Evolutionary conservation across 129 eudicot species (phyloP), one percentile per base, ranked within the genome.

Genomic region (Mikania micrantha): DNA sequence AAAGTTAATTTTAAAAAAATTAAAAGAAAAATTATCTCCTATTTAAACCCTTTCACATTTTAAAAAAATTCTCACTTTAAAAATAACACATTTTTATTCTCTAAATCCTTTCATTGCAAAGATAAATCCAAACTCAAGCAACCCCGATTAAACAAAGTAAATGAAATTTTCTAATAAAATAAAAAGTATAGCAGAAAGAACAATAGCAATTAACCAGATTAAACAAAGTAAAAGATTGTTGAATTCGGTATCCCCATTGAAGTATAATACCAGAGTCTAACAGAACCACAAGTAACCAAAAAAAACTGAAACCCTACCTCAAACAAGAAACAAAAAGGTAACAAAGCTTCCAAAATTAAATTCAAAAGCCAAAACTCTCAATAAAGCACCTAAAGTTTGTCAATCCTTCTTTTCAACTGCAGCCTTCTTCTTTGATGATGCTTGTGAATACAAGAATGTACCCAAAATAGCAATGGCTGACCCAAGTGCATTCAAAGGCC

Each of bases 381-480:
- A 45, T 64, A 39, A 34, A 70, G 29, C 69, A 67, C 11, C 57
- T 62, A 32, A 67, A 40, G 67, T 38, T 12, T 67, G 41, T 74
- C 69, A 80, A 59, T 77, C 78, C 85, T 84, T 86, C 84, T 87
- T 84, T 53, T 85, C 96, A 69, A 79, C 77, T 31, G 59, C 87
- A 64, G 72, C 77, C 77, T 88, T 74, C 89, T 88, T 92, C 78
- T 88, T 87, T 15, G 95, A 85, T 0, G 95, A 78, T 2, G 89
- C 98, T 87, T 92, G 98, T 3, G 98, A 92, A 71, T 92, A 92
- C 89, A 92, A 80, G 79, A 92, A 92, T 16, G 98, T 92, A 13
- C 98, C 98, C 22, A 92, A 80, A 5, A 92, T 88, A 12, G 98
- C 98, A 71, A 92, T 88, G 22, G 95, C 98, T 0, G 98, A 92